Base-by-base conservation (phyloP, 495 filamentous ascomycete species). In the Penicillium longicatenatum region DNA sequence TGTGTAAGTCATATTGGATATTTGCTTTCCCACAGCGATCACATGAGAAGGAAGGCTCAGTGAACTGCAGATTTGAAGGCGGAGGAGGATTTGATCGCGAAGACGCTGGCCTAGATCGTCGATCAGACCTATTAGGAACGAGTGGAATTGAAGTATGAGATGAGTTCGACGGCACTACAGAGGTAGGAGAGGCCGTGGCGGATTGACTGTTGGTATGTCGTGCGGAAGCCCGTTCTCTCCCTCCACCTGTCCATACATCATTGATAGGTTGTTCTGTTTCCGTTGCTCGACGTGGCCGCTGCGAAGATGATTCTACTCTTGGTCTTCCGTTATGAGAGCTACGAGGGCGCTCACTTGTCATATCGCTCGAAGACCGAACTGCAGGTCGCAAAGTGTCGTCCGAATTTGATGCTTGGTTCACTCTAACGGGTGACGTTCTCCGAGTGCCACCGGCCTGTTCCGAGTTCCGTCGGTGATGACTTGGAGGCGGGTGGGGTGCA, bases 1-100 rank as follows among this genome's bases (percentile, higher is more conserved):
- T 91, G 69, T 96, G 91, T 0, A 95, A 75, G 2, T 88, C 83
- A 62, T 96, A 91, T 67, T 94, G 85, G 55, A 96, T 90, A 54
- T 89, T 78, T 3, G 70, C 30, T 56, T 78, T 85, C 17, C 73
- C 69, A 67, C 92, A 97, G 29, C 82, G 70, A 24, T 84, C 79
- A 66, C 92, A 97, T 29, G 77, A 79, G 52, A 96, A 82, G 0
- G 81, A 81, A 3, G 92, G 91, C 60, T 94, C 91, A 4, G 74
- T 56, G 62, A 83, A 92, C 2, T 80, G 77, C 12, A 76, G 66
- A 14, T 77, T 75, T 4, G 72, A 70, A 41, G 64, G 56, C 0
- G 66, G 47, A 17, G 73, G 50, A 6, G 60, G 57, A 37, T 64
- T 70, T 17, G 74, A 68, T 49, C 72, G 64, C 7, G 77, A 69